phyloP scores from a whole-genome alignment of 352 stramenopile genomes.

The Saprolegnia parasitica region DNA sequence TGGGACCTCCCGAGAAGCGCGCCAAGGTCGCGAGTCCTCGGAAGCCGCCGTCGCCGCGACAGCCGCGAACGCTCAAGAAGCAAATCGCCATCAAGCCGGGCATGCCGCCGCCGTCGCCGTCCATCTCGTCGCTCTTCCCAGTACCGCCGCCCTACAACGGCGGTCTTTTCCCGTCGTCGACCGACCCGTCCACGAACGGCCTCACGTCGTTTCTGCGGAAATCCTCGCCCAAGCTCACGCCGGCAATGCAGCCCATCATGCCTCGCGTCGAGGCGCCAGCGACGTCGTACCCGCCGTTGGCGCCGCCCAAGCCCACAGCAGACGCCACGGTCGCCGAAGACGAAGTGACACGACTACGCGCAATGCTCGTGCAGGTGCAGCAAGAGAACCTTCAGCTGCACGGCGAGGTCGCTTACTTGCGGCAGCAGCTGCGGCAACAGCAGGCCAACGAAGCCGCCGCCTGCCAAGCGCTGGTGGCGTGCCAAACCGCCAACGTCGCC shows the following conservation, averaged over 20 bases:
- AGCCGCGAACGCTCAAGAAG: background rate
- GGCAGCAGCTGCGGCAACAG: constrained; percentile 40
- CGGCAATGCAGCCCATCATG: constrained; percentile 6
- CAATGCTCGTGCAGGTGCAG: constrained; percentile 66
- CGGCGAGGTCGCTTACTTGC: constrained; percentile 60
- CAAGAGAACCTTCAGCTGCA: constrained; percentile 63
- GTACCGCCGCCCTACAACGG: background rate
- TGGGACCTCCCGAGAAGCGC: constrained; percentile 3
- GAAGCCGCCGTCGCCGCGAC: background rate
- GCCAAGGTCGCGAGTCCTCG: constrained; percentile 3
- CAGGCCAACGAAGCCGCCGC: constrained; percentile 20
- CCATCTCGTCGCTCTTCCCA: constrained; percentile 6
- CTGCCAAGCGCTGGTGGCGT: constrained; percentile 22
- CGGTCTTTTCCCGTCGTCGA: background rate
- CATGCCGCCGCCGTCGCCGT: constrained; percentile 3
- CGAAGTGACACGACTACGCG: constrained; percentile 35
- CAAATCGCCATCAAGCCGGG: constrained; percentile 7
- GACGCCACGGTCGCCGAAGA: constrained; percentile 5
- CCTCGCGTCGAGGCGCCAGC: background rate
- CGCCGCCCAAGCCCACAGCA: background rate
- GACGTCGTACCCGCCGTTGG: constrained; percentile 1
- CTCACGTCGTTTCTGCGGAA: constrained; percentile 8
- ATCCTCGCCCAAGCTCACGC: constrained; percentile 8
- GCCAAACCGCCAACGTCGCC: constrained; percentile 16
- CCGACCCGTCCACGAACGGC: background rate